Conservation (phyloP, 2,329 filamentous ascomycete genomes). For the Fusarium tupiense region DNA sequence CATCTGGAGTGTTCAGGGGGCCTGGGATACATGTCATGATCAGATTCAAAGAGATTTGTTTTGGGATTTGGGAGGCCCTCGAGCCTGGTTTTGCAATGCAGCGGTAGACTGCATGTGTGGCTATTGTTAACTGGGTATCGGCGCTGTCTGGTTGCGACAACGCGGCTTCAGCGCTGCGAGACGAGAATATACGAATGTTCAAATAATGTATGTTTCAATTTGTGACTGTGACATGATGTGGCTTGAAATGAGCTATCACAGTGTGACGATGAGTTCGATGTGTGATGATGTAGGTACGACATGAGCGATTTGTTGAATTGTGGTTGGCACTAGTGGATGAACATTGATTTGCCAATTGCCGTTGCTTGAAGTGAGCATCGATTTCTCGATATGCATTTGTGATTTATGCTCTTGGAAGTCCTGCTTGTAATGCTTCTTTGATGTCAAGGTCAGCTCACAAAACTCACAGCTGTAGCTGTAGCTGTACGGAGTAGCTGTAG, state of each 20-base stretch:
- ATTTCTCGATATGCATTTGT: background rate
- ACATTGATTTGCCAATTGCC: background rate
- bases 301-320: background rate
- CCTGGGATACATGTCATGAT: slow-evolving; percentile 47
- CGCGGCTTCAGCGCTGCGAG: slow-evolving; percentile 45
- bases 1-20: slow-evolving; percentile 46
- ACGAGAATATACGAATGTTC: slow-evolving; percentile 54
- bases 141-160: slow-evolving; percentile 47
- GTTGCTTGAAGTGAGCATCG: background rate
- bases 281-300: background rate
- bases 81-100: slow-evolving; percentile 50
- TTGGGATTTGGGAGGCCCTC: slow-evolving; percentile 46
- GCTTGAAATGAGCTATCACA: background rate
- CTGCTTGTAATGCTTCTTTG: background rate
- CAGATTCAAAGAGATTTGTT: slow-evolving; percentile 46
- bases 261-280: background rate
- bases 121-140: slow-evolving; percentile 48
- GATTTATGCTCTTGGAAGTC: background rate
- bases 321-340: background rate
- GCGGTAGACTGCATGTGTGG: slow-evolving; percentile 45
- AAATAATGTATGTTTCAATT: slow-evolving; percentile 11
- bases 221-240: background rate
- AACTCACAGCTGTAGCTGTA: background rate
- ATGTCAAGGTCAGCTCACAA: background rate
- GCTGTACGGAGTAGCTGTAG: background rate